Evolutionary conservation across 176 grass and related monocot genomes (phyloP), one percentile per base, ranked within the genome.

Genomic region (Miscanthus lutarioriparius): DNA sequence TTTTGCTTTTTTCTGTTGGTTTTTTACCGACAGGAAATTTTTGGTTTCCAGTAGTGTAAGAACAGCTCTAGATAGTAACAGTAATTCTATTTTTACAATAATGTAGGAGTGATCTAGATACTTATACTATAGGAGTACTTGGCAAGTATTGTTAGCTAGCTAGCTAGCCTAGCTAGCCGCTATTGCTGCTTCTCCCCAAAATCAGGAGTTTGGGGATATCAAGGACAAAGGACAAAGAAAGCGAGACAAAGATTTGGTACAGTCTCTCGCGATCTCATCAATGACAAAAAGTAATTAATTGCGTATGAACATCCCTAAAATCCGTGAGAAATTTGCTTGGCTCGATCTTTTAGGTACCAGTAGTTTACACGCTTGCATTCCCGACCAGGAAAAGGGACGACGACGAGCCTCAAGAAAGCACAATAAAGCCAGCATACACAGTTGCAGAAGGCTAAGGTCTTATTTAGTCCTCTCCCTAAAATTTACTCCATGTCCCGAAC

Each of bases 241-340:
- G 62, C 35, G 48, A 54, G 70, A 81, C 85, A 87, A 82, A 81
- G 69, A 80, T 86, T 80, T 47, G 19, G 70, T 86, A 45, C 51
- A 54, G 36, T 20, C 3, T 27, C 70, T 81, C 61, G 61, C n/a
- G n/a, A 81, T 75, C 58, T 27, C 41, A 66, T 41, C 58, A 45
- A 59, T 28, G 43, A 59, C 16, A 56, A 67, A 30, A 41, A 47
- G 22, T 10, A 33, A 17, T 22, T 69, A 70, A 53, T 26, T 61
- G 64, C 11, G 10, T 23, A 37, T 43, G 20, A 59, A 13, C 74
- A 44, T 14, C 85, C 85, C 71, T 62, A 76, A 82, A 87, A 37
- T 82, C 85, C 12, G 79, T 72, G 67, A 35, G 37, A 61, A 82
- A 61, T 76, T 59, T 47, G 27, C n/a, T n/a, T n/a, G n/a, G 79